A percentile compares a stretch with the other conserved stretches of the same genome.
Conservation (phyloP, 441 rosid genomes). For the Capsella rubella region DNA sequence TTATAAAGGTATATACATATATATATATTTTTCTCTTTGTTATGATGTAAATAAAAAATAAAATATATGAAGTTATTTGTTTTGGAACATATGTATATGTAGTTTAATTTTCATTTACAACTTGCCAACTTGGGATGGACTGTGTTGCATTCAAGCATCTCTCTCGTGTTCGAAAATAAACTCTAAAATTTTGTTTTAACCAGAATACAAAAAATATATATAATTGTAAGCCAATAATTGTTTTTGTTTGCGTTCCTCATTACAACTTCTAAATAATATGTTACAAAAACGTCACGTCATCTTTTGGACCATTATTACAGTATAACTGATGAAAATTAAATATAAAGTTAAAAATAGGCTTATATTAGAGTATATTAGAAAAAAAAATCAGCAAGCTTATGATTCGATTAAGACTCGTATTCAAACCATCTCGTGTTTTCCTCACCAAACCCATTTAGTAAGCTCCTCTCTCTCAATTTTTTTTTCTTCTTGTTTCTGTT, state of each 20-base stretch:
- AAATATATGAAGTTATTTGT: background rate
- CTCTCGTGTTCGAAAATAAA: conserved; percentile 4
- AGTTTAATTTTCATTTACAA: background rate
- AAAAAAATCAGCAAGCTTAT: conserved; percentile 37
- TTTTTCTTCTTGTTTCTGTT: background rate
- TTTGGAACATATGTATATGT: background rate
- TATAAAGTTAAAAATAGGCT: background rate
- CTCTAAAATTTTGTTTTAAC: background rate
- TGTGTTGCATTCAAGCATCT: conserved; percentile 18
- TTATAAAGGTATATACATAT: too few relatives aligned
- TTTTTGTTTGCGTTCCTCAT: background rate
- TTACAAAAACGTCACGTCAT: background rate
- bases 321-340: background rate
- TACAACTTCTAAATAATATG: background rate
- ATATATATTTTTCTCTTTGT: too few relatives aligned
- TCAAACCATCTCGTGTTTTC: conserved; percentile 32
- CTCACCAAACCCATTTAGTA: conserved; percentile 40
- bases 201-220: background rate
- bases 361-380: background rate
- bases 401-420: conserved; percentile 40
- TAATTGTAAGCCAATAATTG: background rate
- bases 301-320: background rate
- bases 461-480: background rate
- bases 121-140: background rate
- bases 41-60: too few relatives aligned